A percentile compares a stretch with the other conserved stretches of the same genome.
Conservation (phyloP, 2,329 filamentous ascomycete species). For the Teratosphaeria destructans region DNA sequence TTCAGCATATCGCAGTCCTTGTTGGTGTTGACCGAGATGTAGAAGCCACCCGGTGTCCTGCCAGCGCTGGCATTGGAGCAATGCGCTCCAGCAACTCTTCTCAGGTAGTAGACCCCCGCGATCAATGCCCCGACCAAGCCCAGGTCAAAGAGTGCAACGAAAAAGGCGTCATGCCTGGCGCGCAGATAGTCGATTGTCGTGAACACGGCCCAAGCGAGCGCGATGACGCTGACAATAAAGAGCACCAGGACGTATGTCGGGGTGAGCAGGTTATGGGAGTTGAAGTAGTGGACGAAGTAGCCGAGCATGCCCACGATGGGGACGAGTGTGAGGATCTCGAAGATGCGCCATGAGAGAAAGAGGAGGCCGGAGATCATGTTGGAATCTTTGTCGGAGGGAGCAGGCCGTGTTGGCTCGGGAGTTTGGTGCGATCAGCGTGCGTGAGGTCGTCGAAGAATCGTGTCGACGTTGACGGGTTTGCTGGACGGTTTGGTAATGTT, state of each 20-base stretch:
- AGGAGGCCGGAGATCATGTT: conserved; percentile 44
- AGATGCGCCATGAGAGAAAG: conserved; percentile 52
- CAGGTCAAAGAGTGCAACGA: conserved; percentile 52
- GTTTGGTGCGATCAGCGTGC: neutral
- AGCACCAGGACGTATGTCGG: conserved; percentile 51
- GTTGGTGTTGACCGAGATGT: conserved; percentile 39
- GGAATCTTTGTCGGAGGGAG: neutral
- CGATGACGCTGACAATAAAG: conserved; percentile 55
- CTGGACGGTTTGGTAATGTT: neutral
- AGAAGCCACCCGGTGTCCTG: conserved; percentile 17
- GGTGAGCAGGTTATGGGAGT: conserved; percentile 47
- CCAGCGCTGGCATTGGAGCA: conserved; percentile 50
- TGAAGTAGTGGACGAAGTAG: conserved; percentile 52
- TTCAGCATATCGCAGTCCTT: conserved; percentile 90
- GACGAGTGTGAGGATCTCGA: conserved; percentile 52
- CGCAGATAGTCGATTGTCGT: conserved; percentile 50
- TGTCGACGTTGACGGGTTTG: neutral
- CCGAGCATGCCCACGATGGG: conserved; percentile 51
- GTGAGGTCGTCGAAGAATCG: neutral
- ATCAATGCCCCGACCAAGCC: conserved; percentile 55
- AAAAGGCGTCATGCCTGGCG: conserved; percentile 47
- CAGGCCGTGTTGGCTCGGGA: neutral
- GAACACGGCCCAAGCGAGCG: conserved; percentile 49
- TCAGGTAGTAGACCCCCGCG: conserved; percentile 48
- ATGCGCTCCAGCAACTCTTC: conserved; percentile 49